Conservation (phyloP, 2,329 filamentous ascomycete species). For the Penicillium sp. region DNA sequence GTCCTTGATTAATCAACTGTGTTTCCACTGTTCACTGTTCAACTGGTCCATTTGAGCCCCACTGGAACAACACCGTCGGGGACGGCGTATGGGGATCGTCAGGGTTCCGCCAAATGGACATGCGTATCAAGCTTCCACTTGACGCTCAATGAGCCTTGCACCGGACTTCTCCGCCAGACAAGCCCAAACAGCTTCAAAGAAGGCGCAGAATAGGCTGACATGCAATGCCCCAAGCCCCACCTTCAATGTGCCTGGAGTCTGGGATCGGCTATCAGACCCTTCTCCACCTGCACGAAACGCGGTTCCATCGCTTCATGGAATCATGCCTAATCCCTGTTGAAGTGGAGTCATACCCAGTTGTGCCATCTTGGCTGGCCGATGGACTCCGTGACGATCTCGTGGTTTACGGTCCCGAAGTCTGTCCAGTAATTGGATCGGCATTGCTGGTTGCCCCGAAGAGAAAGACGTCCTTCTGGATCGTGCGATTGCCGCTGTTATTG, state of each 20-base stretch:
- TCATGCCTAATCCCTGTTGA: conserved; percentile 1
- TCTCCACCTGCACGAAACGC: conserved; percentile 5
- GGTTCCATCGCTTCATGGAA: conserved; percentile 3
- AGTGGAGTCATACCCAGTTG: conserved; percentile 15
- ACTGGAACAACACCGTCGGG: not conserved
- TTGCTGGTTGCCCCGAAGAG: conserved; percentile 22
- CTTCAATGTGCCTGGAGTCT: not conserved
- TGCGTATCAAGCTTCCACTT: conserved; percentile 6
- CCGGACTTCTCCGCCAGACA: conserved; percentile 19
- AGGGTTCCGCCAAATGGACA: conserved; percentile 13
- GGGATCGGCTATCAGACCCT: conserved; percentile 11
- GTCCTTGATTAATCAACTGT: not conserved
- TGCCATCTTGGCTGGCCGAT: conserved; percentile 20
- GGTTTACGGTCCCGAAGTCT: conserved; percentile 6
- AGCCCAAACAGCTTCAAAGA: not conserved
- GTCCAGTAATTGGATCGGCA: conserved; percentile 20
- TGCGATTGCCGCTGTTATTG: conserved; percentile 5
- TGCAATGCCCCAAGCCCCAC: conserved; percentile 1
- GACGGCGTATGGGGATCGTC: conserved; percentile 20
- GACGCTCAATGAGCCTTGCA: conserved; percentile 9
- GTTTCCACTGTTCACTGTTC: not conserved
- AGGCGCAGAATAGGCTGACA: not conserved
- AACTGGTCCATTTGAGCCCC: not conserved
- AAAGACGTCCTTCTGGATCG: conserved; percentile 16
- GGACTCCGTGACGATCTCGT: conserved; percentile 23